Evolutionary conservation across 2,329 filamentous ascomycete species (phyloP).

Genomic region (Dothidotthia symphoricarpi): DNA sequence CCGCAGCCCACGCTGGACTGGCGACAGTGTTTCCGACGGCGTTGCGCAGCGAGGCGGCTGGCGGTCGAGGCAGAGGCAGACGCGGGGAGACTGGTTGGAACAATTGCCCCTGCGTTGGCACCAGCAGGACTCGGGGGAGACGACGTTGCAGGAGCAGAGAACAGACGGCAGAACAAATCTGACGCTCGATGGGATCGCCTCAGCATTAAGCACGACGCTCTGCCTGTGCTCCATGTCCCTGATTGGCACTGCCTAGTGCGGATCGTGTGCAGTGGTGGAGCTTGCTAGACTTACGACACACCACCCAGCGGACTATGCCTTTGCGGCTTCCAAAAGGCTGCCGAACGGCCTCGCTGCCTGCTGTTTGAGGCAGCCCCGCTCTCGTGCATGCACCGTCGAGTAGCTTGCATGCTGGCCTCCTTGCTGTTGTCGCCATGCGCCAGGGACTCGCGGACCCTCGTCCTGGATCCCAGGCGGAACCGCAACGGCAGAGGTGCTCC

Average conservation of each 20-base stretch:
- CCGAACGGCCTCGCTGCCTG: conserved; percentile 16
- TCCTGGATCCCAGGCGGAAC: not conserved
- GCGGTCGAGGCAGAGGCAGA: conserved; percentile 17
- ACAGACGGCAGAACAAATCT: conserved; percentile 5
- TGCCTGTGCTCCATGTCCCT: conserved; percentile 19
- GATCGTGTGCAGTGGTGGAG: conserved; percentile 28
- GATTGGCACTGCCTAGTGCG: conserved; percentile 29
- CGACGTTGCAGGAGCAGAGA: conserved; percentile 12
- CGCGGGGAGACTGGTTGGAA: conserved; percentile 12
- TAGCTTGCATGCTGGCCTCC: too few relatives aligned
- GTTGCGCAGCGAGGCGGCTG: conserved; percentile 17
- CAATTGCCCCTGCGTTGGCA: conserved; percentile 7
- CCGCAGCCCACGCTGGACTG: conserved; percentile 20
- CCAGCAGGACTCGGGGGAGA: conserved; percentile 9
- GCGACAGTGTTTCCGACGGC: conserved; percentile 16
- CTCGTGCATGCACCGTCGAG: too few relatives aligned
- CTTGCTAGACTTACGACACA: conserved; percentile 28
- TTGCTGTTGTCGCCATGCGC: too few relatives aligned
- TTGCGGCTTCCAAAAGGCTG: conserved; percentile 28
- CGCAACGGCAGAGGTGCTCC: conserved; percentile 11
- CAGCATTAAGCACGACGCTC: conserved; percentile 32
- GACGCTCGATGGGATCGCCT: conserved; percentile 23
- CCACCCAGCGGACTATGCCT: conserved; percentile 18
- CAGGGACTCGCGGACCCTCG: too few relatives aligned
- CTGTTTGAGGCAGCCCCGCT: conserved; percentile 16